A percentile compares a stretch with the other conserved stretches of the same genome.
phyloP scores from a whole-genome alignment of 176 grass and related monocot species.

The Zea mays region Zm-B73-REFERENCE-NAM-5.0 NC_050098.1:48013501-48014000 shows the following conservation, averaged over 20 bases:
- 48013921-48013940: neutral
- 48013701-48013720: neutral
- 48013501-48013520: constrained; percentile 55
- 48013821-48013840: neutral
- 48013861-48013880: neutral
- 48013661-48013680: neutral
- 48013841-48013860: neutral
- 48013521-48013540: constrained; percentile 38
- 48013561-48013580: constrained; percentile 47
- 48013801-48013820: neutral
- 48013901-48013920: neutral
- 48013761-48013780: neutral
- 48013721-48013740: neutral
- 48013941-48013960: neutral
- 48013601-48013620: neutral
- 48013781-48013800: neutral
- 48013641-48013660: neutral
- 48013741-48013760: neutral
- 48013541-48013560: constrained; percentile 51
- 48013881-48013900: neutral
- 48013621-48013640: neutral
- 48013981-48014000: neutral
- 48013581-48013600: constrained; percentile 49
- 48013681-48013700: neutral
- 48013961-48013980: neutral